Base-by-base conservation (phyloP, 345 rosid genomes). In the Pistacia vera region DNA sequence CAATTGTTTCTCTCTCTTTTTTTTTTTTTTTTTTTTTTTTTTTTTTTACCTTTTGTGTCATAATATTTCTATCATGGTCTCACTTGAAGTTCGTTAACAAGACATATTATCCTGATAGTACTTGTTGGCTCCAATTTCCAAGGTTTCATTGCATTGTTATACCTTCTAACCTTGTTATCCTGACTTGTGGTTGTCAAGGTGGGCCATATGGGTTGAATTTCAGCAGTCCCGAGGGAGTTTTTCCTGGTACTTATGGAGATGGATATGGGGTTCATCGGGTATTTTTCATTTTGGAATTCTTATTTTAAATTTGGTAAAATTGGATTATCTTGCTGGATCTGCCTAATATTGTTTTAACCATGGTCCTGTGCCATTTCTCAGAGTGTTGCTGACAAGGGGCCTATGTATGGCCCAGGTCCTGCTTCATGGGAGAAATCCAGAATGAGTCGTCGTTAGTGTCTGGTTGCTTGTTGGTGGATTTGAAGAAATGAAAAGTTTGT, bases 401-500 rank as follows among this genome's bases (percentile, higher is more conserved):
- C 88, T 70, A 77, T 84, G 61, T 91, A 88, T 82, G 94, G 92
- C 72, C 84, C 91, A 49, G 86, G 90, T 69, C 81, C 93, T 78
- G 89, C 86, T 85, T 86, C 92, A 51, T 86, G 93, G 91, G 93
- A 96, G 81, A 93, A 92, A 83, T 72, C 90, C 60, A 94, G 82
- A 70, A 54, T 79, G 81, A 82, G 75, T 79, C 92, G 90, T 64
- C 97, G 88, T 73, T 96, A 83, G 92, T 81, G 71, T 68, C 22
- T 73, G 74, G 70, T 63, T 25, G 60, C 77, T 70, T 78, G 61
- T 72, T 54, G 60, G 20, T 74, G 56, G 75, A 68, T 48, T 63
- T 69, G 82, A 72, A 66, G 74, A 66, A 78, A 74, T 75, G 63
- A 52, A 59, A 66, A 67, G 59, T 77, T 77, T 77, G 72, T 79